These are phyloP conservation scores for Trichoderma pleuroti DNA, from an alignment of 2,329 filamentous ascomycete genomes.

Conservation along the genomic window DNA sequence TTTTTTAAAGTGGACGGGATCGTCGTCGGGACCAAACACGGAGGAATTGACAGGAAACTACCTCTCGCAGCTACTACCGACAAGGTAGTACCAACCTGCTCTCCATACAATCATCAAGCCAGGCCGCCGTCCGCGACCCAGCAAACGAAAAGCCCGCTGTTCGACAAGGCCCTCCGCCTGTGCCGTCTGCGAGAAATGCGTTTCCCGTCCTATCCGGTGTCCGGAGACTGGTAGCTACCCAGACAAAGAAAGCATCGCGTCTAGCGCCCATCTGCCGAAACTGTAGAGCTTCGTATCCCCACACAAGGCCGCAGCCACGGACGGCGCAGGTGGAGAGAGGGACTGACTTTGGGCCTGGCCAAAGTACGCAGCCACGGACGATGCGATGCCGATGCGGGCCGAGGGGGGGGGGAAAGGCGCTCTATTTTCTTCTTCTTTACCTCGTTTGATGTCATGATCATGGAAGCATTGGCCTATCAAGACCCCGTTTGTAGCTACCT, in stretches of 20 bases:
- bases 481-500: neutral
- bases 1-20: neutral
- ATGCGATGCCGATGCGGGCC: neutral
- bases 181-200: neutral
- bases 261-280: neutral
- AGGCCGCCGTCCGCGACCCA: neutral
- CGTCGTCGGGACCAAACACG: neutral
- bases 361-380: neutral
- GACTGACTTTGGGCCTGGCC: neutral
- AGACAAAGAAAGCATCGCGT: neutral
- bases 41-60: neutral
- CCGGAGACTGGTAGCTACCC: constrained; percentile 2
- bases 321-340: neutral
- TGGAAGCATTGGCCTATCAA: neutral
- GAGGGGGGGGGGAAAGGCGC: neutral
- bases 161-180: neutral
- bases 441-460: neutral
- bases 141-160: neutral
- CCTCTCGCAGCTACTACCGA: neutral
- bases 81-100: too few species aligned
- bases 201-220: constrained; percentile 4
- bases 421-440: neutral
- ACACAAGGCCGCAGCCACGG: neutral
- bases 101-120: neutral
- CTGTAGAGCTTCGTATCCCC: neutral